phyloP scores from a whole-genome alignment of 768 basidiomycete genomes.

The Cystobasidium tubakii region DNA sequence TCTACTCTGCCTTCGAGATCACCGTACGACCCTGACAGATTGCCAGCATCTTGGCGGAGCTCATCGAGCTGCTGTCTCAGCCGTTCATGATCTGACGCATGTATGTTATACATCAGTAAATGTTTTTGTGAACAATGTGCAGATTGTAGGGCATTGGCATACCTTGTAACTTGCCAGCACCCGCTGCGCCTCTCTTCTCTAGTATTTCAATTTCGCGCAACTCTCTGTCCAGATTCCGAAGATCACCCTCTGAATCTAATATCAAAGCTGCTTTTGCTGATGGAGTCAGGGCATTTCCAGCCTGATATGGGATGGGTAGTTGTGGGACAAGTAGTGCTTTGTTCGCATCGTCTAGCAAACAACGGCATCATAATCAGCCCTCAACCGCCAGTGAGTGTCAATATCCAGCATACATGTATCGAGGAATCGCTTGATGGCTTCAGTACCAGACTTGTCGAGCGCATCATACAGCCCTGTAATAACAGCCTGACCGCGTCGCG shows the following conservation, averaged over 20 bases:
- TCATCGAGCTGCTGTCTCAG: conserved; percentile 23
- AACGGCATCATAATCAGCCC: not conserved
- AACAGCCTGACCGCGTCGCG: conserved; percentile 24
- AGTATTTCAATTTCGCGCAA: conserved; percentile 40
- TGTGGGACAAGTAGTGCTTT: conserved; percentile 38
- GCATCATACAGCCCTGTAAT: conserved; percentile 27
- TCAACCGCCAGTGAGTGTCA: not conserved
- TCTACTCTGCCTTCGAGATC: conserved; percentile 8
- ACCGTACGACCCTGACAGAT: conserved; percentile 40
- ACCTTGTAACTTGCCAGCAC: conserved; percentile 39
- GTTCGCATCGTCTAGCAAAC: conserved; percentile 41
- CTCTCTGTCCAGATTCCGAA: conserved; percentile 40
- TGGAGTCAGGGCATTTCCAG: conserved; percentile 27
- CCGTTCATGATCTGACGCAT: conserved; percentile 29
- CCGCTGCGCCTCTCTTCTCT: conserved; percentile 36
- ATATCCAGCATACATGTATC: conserved; percentile 36
- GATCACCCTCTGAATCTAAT: conserved; percentile 42
- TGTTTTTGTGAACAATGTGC: too few relatives aligned
- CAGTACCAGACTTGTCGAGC: conserved; percentile 31
- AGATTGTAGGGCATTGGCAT: not conserved
- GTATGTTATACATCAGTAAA: not conserved
- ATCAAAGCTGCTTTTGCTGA: conserved; percentile 39
- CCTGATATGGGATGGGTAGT: not conserved
- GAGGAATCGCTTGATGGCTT: conserved; percentile 42
- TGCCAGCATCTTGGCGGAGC: conserved; percentile 25